Evolutionary conservation across 2,329 filamentous ascomycete species (phyloP).

Genomic region (Penicillium hesseltinei): DNA sequence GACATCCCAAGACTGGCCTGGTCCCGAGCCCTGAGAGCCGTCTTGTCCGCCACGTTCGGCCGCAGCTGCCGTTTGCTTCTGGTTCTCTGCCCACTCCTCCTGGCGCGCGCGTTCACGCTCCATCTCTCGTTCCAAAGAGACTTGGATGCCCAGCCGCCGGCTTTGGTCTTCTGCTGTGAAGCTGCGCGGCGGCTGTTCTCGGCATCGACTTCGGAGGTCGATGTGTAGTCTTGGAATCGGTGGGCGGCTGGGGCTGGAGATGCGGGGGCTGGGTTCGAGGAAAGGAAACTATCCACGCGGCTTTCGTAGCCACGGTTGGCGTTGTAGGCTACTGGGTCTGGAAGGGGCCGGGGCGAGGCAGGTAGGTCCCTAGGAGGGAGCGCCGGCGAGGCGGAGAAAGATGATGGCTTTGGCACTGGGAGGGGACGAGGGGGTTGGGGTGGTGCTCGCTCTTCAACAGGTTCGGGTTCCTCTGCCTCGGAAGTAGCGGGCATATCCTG

Average conservation of each 20-base stretch:
- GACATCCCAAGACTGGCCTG: conserved; percentile 57
- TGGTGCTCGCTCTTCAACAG: conserved; percentile 17
- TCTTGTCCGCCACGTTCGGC: conserved; percentile 42
- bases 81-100: conserved; percentile 63
- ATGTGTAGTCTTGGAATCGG: conserved; percentile 47
- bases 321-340: conserved; percentile 44
- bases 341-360: conserved; percentile 44
- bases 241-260: conserved; percentile 39
- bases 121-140: conserved; percentile 66
- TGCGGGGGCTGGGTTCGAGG: conserved; percentile 53
- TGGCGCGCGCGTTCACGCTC: conserved; percentile 64
- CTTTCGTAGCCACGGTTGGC: conserved; percentile 35
- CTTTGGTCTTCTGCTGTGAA: conserved; percentile 58
- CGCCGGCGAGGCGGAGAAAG: conserved; percentile 5
- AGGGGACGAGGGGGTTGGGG: conserved; percentile 33
- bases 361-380: conserved; percentile 20
- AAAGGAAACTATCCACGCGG: conserved; percentile 57
- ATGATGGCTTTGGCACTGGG: conserved; percentile 27
- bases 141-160: conserved; percentile 61
- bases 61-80: conserved; percentile 51
- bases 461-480: conserved; percentile 15
- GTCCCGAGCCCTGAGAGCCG: conserved; percentile 49
- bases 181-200: conserved; percentile 56
- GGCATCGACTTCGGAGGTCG: conserved; percentile 55
- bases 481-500: conserved; percentile 29